A percentile compares a stretch with the other conserved stretches of the same genome.
Evolutionary conservation across 352 stramenopile genomes (phyloP).

Genomic region (Phytophthora capsici): DNA sequence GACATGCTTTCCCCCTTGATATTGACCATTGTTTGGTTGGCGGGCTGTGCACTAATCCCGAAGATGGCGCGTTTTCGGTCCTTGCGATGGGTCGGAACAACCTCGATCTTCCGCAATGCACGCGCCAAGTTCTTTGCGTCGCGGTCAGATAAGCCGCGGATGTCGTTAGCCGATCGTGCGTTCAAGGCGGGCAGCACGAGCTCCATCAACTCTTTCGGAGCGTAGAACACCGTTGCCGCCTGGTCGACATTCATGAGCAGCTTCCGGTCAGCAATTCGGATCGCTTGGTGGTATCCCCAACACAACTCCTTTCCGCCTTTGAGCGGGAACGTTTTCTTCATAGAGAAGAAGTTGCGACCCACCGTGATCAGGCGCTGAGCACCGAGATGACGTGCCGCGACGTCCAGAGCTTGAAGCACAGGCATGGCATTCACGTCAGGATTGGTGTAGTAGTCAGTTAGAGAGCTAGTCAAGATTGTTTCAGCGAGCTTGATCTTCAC

Average conservation of each 20-base stretch:
- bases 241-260: slow-evolving; percentile 80
- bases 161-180: slow-evolving; percentile 38
- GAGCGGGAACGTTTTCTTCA: slow-evolving; percentile 63
- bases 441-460: slow-evolving; percentile 60
- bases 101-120: slow-evolving; percentile 59
- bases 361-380: slow-evolving; percentile 66
- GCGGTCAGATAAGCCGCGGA: slow-evolving; percentile 46
- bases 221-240: slow-evolving; percentile 74
- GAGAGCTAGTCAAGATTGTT: slow-evolving; percentile 51
- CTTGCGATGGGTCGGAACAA: slow-evolving; percentile 63
- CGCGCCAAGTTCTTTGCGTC: slow-evolving; percentile 41
- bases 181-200: slow-evolving; percentile 53
- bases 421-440: slow-evolving; percentile 67
- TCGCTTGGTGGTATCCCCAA: slow-evolving; percentile 78
- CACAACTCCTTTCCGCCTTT: slow-evolving; percentile 73
- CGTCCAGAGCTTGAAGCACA: slow-evolving; percentile 73
- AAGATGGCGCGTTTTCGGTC: slow-evolving; percentile 65
- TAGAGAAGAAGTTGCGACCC: slow-evolving; percentile 75
- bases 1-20: slow-evolving; percentile 63
- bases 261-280: slow-evolving; percentile 59
- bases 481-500: slow-evolving; percentile 77
- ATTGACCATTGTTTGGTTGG: slow-evolving; percentile 52
- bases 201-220: slow-evolving; percentile 56
- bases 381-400: slow-evolving; percentile 67
- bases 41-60: slow-evolving; percentile 52